Evolutionary conservation across 805 yeast species (phyloP).

Genomic region (Naumovozyma castellii): DNA sequence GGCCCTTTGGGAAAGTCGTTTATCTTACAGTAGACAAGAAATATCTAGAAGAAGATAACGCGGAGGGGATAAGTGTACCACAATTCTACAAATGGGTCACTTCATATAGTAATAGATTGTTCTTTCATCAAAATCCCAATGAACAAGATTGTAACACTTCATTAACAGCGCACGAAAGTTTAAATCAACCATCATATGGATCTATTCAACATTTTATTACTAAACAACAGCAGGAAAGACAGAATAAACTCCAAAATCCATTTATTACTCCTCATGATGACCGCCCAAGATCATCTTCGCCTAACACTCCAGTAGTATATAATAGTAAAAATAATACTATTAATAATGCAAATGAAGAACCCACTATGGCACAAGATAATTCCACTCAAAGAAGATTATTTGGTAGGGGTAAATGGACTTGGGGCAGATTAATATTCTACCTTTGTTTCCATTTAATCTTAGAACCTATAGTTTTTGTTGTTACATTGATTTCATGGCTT

Average conservation of each 20-base stretch:
- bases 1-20: slow-evolving; percentile 88
- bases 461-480: slow-evolving; percentile 52
- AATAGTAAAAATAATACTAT: not conserved
- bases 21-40: slow-evolving; percentile 67
- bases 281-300: not conserved
- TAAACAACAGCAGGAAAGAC: slow-evolving; percentile 5
- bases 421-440: slow-evolving; percentile 73
- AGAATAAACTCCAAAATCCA: not conserved
- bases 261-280: slow-evolving; percentile 1
- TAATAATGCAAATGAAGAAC: slow-evolving; percentile 15
- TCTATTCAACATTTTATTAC: slow-evolving; percentile 24
- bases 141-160: slow-evolving; percentile 9
- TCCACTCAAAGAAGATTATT: slow-evolving; percentile 47
- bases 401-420: slow-evolving; percentile 88
- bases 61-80: slow-evolving; percentile 75
- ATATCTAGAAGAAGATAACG: slow-evolving; percentile 76
- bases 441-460: slow-evolving; percentile 56
- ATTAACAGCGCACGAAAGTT: slow-evolving; percentile 3
- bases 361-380: not conserved
- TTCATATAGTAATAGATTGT: slow-evolving; percentile 63
- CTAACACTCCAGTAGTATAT: not conserved
- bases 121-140: slow-evolving; percentile 39
- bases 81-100: slow-evolving; percentile 87
- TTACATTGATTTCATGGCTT: slow-evolving; percentile 66
- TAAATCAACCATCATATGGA: slow-evolving; percentile 19